Percentiles rank a stretch among this genome's conserved stretches.
These are phyloP conservation scores for Beauveria australis DNA, from an alignment of 2,329 filamentous ascomycete genomes.

Conservation along the genomic window DNA sequence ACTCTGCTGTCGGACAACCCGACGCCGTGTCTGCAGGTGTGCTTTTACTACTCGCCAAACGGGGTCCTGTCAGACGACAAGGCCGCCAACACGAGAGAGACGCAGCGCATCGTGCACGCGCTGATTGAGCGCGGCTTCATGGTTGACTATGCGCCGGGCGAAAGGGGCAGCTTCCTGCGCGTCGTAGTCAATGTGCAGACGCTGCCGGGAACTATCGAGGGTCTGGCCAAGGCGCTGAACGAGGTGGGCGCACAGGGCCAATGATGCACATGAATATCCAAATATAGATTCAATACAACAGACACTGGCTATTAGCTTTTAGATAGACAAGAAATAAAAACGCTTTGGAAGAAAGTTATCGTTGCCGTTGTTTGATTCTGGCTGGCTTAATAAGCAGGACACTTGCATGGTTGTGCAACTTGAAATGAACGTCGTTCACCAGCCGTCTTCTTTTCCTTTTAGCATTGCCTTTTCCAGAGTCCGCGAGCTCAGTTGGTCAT, in stretches of 20 bases:
- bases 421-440: too few relatives aligned
- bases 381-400: too few relatives aligned
- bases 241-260: conserved; percentile 27
- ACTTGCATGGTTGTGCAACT: too few relatives aligned
- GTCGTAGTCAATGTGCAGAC: conserved; percentile 53
- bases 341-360: too few relatives aligned
- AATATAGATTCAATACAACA: background rate
- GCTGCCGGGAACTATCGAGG: conserved; percentile 40
- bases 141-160: conserved; percentile 53
- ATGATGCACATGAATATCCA: background rate
- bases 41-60: conserved; percentile 72
- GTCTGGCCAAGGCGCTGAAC: conserved; percentile 46
- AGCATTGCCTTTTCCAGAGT: too few relatives aligned
- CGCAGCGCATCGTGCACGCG: conserved; percentile 38
- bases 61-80: conserved; percentile 37
- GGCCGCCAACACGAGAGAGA: conserved; percentile 40
- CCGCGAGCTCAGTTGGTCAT: too few relatives aligned
- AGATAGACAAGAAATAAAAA: too few relatives aligned
- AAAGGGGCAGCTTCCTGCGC: conserved; percentile 48
- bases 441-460: too few relatives aligned
- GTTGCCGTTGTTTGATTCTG: too few relatives aligned
- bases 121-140: conserved; percentile 48
- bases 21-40: conserved; percentile 85
- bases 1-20: conserved; percentile 66
- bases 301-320: background rate